Base-by-base conservation (phyloP, 495 filamentous ascomycete species). In the Penicillium subrubescens region DNA sequence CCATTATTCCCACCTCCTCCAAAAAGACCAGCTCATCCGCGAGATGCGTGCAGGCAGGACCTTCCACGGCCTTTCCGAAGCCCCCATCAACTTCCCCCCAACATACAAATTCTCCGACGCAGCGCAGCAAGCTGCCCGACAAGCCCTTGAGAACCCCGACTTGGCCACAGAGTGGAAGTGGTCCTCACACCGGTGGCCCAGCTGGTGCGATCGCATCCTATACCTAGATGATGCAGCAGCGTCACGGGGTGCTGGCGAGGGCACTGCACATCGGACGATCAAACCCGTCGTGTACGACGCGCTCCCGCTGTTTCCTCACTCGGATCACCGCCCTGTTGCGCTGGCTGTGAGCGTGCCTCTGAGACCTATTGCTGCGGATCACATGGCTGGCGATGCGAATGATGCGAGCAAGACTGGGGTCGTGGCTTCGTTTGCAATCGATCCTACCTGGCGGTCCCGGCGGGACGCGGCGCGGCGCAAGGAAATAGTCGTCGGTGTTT, bases 131-230 rank as follows among this genome's bases (percentile, higher is more conserved):
- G 73, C 80, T 4, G 63, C 73, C 2, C 55, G 75, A 29, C 31
- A 60, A 2, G 70, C 55, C 0, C 62, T 72, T 2, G 59, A 65
- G 44, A 66, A 66, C 52, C 72, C 50, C 21, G 53, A 78, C 59
- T 57, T 61, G 3, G 74, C 75, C 48, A 79, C 86, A 12, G 77
- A 83, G 17, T 96, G 92, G 92, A 75, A 78, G 41, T 97, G 92
- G 86, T 88, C 92, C 27, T 79, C 75, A 50, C 88, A 92, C 70
- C 88, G 95, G 43, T 97, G 89, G 87, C 95, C 95, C 1, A 90
- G 90, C 70, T 99, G 95, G 94, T 96, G 92, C 65, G 95, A 99
- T 74, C 87, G 95, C 14, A 88, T 99, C 46, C 78, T 99, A 19
- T 97, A 87, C 70, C 81, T 92, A 15, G 84, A 88, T n/a, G 64